phyloP scores from a whole-genome alignment of 495 filamentous ascomycete genomes.

The Xylaria grammica region DNA sequence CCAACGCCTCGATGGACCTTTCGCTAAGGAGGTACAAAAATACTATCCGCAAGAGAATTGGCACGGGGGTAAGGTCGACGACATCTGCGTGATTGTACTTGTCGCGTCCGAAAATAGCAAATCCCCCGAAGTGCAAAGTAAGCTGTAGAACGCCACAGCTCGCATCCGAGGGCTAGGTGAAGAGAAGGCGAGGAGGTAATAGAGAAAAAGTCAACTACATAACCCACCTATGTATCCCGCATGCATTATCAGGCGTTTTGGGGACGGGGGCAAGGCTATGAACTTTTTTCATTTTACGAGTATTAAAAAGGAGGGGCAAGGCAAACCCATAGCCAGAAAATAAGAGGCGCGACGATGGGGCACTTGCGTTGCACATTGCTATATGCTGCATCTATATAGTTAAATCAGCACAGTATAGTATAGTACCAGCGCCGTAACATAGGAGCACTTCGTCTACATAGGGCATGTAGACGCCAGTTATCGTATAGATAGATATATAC shows the following conservation, averaged over 20 bases:
- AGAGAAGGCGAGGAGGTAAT: not conserved
- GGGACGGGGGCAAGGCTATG: slow-evolving; percentile 3
- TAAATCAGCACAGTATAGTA: too few species aligned
- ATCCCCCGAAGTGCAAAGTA: slow-evolving; percentile 40
- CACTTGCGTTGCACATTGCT: not conserved
- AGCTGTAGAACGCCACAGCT: slow-evolving; percentile 35
- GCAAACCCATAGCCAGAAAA: not conserved
- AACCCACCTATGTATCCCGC: slow-evolving; percentile 1
- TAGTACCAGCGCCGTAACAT: slow-evolving; percentile 1
- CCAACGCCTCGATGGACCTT: slow-evolving; percentile 81
- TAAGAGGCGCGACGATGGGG: not conserved
- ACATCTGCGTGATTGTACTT: slow-evolving; percentile 81
- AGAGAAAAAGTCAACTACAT: not conserved
- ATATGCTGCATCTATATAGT: not conserved
- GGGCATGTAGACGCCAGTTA: not conserved
- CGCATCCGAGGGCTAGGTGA: not conserved
- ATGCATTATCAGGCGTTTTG: slow-evolving; percentile 27
- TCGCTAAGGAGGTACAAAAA: slow-evolving; percentile 90
- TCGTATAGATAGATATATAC: slow-evolving; percentile 11
- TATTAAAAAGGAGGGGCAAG: not conserved
- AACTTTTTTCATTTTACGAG: slow-evolving; percentile 9
- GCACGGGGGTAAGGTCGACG: slow-evolving; percentile 88
- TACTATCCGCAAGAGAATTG: slow-evolving; percentile 82
- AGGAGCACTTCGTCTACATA: not conserved
- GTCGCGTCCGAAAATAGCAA: slow-evolving; percentile 65